A percentile compares a stretch with the other conserved stretches of the same genome.
phyloP scores from a whole-genome alignment of 768 basidiomycete species.

The Suillus cothurnatus region DNA sequence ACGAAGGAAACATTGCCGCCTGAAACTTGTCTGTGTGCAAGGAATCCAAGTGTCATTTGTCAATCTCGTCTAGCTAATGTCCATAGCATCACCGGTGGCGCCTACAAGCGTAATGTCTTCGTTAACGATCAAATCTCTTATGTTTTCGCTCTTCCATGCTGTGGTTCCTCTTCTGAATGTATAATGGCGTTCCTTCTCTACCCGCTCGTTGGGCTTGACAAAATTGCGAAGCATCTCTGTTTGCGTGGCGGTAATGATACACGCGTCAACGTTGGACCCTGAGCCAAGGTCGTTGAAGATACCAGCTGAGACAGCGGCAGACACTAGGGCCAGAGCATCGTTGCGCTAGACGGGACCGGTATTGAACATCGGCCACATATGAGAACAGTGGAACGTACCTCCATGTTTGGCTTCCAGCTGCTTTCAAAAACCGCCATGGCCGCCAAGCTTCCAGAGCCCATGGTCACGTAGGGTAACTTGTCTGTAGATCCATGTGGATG shows the following conservation, averaged over 20 bases:
- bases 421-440: conserved; percentile 99
- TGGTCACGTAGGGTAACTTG: conserved; percentile 97
- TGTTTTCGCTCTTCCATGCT: conserved; percentile 80
- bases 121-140: conserved; percentile 69
- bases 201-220: conserved; percentile 87
- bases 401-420: conserved; percentile 79
- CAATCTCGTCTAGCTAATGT: conserved; percentile 56
- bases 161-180: conserved; percentile 87
- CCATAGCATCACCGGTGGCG: conserved; percentile 68
- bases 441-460: conserved; percentile 95
- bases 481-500: conserved; percentile 97
- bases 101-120: conserved; percentile 63
- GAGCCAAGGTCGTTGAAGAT: conserved; percentile 99
- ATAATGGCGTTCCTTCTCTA: conserved; percentile 69
- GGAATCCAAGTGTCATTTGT: conserved; percentile 4
- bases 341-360: conserved; percentile 53
- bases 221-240: conserved; percentile 96
- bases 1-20: background rate
- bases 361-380: background rate
- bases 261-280: conserved; percentile 97
- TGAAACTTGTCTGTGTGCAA: background rate
- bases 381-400: conserved; percentile 46
- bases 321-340: conserved; percentile 81
- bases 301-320: conserved; percentile 88
- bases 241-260: conserved; percentile 83